Conservation (phyloP, 257 asterid species). For the Solanum piurae region DNA sequence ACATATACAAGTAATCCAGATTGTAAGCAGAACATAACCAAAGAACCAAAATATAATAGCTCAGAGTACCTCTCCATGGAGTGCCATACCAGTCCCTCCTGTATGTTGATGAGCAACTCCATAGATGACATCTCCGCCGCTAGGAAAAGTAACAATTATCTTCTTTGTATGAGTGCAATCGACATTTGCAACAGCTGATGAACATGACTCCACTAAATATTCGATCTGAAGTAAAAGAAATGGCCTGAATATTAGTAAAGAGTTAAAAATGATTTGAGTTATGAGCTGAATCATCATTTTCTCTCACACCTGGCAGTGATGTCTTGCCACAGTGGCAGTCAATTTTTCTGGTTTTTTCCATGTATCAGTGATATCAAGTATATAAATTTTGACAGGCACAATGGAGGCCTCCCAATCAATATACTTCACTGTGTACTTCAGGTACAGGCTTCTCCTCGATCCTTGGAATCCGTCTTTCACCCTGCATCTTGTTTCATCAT, state of each 20-base stretch:
- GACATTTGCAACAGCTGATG: constrained; percentile 14
- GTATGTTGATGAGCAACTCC: constrained; percentile 74
- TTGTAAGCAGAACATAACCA: neutral
- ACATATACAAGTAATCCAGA: neutral
- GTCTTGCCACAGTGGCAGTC: constrained; percentile 2
- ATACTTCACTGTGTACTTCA: constrained; percentile 34
- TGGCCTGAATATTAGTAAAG: neutral
- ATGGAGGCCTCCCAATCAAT: constrained; percentile 26
- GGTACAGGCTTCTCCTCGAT: constrained; percentile 1
- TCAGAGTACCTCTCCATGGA: constrained; percentile 53
- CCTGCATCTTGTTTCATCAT: constrained; percentile 15
- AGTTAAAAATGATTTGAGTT: neutral
- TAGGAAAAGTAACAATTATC: constrained; percentile 23
- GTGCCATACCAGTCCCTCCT: constrained; percentile 43
- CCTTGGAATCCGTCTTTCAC: constrained; percentile 8
- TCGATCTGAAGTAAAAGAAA: constrained; percentile 42
- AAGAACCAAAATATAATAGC: neutral
- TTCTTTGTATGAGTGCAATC: constrained; percentile 29
- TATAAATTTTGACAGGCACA: constrained; percentile 29
- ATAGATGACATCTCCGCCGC: constrained; percentile 54
- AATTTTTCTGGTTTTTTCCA: constrained; percentile 19
- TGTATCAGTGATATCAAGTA: constrained; percentile 34
- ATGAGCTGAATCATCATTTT: neutral
- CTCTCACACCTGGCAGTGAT: constrained; percentile 22
- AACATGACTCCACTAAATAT: constrained; percentile 39